Evolutionary conservation across 208 protist genomes (phyloP).

Genomic region (Naegleria gruberi): DNA sequence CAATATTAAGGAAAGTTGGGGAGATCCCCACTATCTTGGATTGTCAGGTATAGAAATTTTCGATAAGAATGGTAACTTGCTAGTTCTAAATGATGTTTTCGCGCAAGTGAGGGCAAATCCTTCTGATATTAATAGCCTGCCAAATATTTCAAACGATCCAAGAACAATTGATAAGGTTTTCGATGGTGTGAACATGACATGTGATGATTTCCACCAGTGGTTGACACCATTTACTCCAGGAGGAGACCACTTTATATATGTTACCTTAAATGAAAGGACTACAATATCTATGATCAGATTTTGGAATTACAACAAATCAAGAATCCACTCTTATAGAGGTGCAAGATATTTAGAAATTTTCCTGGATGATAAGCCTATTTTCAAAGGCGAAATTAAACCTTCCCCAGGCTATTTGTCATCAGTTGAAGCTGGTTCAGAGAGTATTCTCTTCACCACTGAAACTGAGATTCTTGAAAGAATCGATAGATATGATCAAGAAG

Average conservation of each 20-base stretch:
- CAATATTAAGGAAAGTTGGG: slow-evolving; percentile 70
- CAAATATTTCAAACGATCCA: slow-evolving; percentile 38
- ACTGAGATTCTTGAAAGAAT: not conserved
- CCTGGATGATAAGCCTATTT: slow-evolving; percentile 59
- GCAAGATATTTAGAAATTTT: slow-evolving; percentile 63
- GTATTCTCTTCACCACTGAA: slow-evolving; percentile 23
- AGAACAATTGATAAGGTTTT: slow-evolving; percentile 61
- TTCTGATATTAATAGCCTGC: slow-evolving; percentile 40
- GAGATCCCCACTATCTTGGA: slow-evolving; percentile 73
- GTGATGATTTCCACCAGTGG: slow-evolving; percentile 70
- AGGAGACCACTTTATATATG: slow-evolving; percentile 53
- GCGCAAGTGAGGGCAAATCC: slow-evolving; percentile 27
- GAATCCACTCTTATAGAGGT: slow-evolving; percentile 69
- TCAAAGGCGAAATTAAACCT: slow-evolving; percentile 61
- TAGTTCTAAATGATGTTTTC: slow-evolving; percentile 39
- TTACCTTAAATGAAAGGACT: slow-evolving; percentile 48
- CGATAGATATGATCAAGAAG: not conserved
- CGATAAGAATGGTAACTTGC: slow-evolving; percentile 51
- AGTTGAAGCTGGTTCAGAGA: not conserved
- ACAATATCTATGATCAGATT: slow-evolving; percentile 65
- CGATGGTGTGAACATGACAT: slow-evolving; percentile 59
- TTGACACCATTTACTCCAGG: slow-evolving; percentile 61
- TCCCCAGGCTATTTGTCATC: not conserved
- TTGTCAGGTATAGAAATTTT: slow-evolving; percentile 77
- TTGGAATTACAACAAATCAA: slow-evolving; percentile 78